Evolutionary conservation across 805 yeast species (phyloP).

Genomic region (Maudiozyma pseudohumilis): DNA sequence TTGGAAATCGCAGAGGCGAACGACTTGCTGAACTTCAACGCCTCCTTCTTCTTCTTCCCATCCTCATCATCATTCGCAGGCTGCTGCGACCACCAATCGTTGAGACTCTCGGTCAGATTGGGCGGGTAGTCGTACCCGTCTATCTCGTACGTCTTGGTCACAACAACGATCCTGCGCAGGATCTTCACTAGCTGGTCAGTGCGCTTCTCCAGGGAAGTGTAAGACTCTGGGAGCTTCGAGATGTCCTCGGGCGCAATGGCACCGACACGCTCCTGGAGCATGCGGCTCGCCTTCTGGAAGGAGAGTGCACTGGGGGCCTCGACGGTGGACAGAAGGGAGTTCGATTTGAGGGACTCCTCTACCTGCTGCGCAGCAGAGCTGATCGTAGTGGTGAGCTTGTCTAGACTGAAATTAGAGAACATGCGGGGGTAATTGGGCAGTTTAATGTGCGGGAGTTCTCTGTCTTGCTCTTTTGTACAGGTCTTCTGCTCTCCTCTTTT

Average conservation of each 20-base stretch:
- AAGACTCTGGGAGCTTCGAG: conserved; percentile 66
- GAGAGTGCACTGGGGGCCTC: conserved; percentile 26
- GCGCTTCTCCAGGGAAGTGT: conserved; percentile 54
- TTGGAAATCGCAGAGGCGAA: conserved; percentile 61
- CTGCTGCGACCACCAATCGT: conserved; percentile 38
- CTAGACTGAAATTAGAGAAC: conserved; percentile 21
- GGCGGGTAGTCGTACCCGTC: conserved; percentile 81
- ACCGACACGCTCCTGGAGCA: conserved; percentile 51
- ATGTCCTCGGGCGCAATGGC: conserved; percentile 45
- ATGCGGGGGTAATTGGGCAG: conserved; percentile 1
- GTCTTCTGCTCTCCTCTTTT: too few relatives aligned
- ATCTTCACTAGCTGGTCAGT: conserved; percentile 55
- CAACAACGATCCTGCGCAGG: conserved; percentile 42
- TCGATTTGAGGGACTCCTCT: conserved; percentile 22
- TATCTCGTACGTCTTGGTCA: conserved; percentile 56
- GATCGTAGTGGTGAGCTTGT: conserved; percentile 24
- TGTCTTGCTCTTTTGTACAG: too few relatives aligned
- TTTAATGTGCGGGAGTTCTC: too few relatives aligned
- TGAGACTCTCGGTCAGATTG: conserved; percentile 54
- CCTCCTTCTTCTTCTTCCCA: too few relatives aligned
- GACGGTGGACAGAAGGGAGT: conserved; percentile 20
- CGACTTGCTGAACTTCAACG: conserved; percentile 47
- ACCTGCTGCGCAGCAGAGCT: conserved; percentile 26
- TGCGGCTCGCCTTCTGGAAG: conserved; percentile 22
- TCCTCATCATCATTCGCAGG: neutral